Percentiles rank a stretch among this genome's conserved stretches.
These are phyloP conservation scores for Aspergillus fischeri DNA, from an alignment of 2,329 filamentous ascomycete genomes.

Conservation along the genomic window DNA sequence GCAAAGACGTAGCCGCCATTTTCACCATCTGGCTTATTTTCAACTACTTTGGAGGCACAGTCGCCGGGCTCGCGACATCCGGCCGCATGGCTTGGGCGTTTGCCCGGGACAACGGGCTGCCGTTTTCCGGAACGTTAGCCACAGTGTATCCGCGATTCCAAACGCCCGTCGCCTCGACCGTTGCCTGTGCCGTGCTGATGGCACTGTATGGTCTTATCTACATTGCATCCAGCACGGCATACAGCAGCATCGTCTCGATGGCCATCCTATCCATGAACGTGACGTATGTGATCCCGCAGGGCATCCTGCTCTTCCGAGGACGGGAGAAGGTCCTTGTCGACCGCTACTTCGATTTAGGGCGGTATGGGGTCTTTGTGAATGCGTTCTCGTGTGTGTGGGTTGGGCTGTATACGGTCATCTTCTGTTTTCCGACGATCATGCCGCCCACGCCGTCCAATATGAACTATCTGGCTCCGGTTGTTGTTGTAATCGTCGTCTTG, in stretches of 20 bases:
- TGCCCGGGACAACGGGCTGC: constrained; percentile 12
- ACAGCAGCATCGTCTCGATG: constrained; percentile 40
- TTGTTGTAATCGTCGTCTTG: neutral
- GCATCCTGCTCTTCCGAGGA: constrained; percentile 38
- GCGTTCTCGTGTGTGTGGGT: constrained; percentile 44
- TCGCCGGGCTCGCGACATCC: constrained; percentile 7
- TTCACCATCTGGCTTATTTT: constrained; percentile 20
- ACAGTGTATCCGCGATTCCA: constrained; percentile 10
- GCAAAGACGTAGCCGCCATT: constrained; percentile 10
- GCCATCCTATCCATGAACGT: constrained; percentile 33
- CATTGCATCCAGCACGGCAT: constrained; percentile 34
- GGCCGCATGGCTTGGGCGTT: constrained; percentile 12
- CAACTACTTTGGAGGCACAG: constrained; percentile 39
- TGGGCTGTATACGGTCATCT: constrained; percentile 43
- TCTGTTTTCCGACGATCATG: constrained; percentile 41
- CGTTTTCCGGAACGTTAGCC: constrained; percentile 12
- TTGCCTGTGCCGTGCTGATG: constrained; percentile 42
- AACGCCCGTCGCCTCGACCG: constrained; percentile 40
- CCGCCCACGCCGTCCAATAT: constrained; percentile 43
- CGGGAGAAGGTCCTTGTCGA: constrained; percentile 21
- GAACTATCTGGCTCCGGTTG: constrained; percentile 39
- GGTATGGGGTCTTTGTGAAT: constrained; percentile 36
- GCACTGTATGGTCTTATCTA: constrained; percentile 36
- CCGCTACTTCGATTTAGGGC: constrained; percentile 30
- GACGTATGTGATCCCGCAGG: constrained; percentile 42